Percentiles rank a stretch among this genome's conserved stretches.
Evolutionary conservation across 768 basidiomycete genomes (phyloP).

Genomic region (Lactarius hengduanensis): DNA sequence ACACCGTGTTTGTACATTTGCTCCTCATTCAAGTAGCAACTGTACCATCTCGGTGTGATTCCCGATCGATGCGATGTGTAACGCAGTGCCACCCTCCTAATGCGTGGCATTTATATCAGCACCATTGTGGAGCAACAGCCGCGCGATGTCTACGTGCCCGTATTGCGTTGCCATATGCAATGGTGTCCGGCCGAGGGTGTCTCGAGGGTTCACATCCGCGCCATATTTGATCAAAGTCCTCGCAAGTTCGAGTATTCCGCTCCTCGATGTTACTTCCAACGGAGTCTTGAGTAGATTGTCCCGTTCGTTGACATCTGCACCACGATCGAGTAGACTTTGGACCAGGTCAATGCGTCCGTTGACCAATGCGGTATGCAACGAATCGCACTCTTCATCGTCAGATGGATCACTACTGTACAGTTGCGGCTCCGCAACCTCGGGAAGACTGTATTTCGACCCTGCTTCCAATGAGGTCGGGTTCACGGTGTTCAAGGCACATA

Average conservation of each 20-base stretch:
- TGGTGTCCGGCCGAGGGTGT: background rate
- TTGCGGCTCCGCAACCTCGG: background rate
- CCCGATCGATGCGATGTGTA: background rate
- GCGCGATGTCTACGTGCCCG: background rate
- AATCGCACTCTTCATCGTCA: no score
- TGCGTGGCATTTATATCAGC: background rate
- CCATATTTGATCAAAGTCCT: background rate
- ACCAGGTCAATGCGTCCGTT: background rate
- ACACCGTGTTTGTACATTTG: background rate
- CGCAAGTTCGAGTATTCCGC: background rate
- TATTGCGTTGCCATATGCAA: background rate
- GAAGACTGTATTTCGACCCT: no score
- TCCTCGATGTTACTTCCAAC: background rate
- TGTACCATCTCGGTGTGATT: background rate
- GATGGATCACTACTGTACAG: accelerated
- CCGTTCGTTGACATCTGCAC: background rate
- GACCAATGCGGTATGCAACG: background rate
- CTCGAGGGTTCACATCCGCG: background rate
- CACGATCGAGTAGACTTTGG: background rate
- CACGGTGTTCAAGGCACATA: no score
- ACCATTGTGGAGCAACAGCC: background rate
- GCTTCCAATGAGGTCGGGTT: background rate
- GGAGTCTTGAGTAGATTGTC: background rate
- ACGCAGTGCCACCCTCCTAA: background rate
- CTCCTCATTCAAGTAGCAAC: background rate